These are phyloP conservation scores for Podosphaera xanthii DNA, from an alignment of 2,329 filamentous ascomycete species.

Conservation along the genomic window DNA sequence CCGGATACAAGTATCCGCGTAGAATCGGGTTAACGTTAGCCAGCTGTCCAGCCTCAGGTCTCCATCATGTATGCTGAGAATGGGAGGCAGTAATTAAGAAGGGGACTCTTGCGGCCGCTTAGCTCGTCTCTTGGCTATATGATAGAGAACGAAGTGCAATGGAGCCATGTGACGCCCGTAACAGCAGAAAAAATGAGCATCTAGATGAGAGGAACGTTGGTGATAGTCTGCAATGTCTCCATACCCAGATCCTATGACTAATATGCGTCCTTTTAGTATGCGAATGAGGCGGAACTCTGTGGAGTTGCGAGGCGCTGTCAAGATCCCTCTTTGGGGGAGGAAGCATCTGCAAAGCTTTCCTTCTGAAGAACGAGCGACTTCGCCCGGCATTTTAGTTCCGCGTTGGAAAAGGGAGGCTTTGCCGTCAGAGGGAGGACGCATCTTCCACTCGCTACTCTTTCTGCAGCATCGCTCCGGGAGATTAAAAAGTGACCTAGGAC, in stretches of 20 bases:
- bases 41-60: not conserved
- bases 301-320: not conserved
- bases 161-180: too few relatives aligned
- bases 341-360: not conserved
- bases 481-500: not conserved
- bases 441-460: not conserved
- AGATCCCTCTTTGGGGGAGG: not conserved
- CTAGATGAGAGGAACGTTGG: not conserved
- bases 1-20: not conserved
- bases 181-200: not conserved
- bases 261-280: not conserved
- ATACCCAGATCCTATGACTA: not conserved
- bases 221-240: not conserved
- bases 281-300: not conserved
- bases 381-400: not conserved
- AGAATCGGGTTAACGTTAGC: not conserved
- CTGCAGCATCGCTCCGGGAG: not conserved
- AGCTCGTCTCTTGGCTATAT: too few relatives aligned
- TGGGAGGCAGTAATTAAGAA: not conserved
- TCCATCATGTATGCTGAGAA: not conserved
- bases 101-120: not conserved
- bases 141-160: too few relatives aligned
- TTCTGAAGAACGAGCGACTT: constrained; percentile 33
- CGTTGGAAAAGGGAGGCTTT: not conserved
- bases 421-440: not conserved